Conservation (phyloP, 2,329 filamentous ascomycete genomes). For the Xylariaceae sp. region DNA sequence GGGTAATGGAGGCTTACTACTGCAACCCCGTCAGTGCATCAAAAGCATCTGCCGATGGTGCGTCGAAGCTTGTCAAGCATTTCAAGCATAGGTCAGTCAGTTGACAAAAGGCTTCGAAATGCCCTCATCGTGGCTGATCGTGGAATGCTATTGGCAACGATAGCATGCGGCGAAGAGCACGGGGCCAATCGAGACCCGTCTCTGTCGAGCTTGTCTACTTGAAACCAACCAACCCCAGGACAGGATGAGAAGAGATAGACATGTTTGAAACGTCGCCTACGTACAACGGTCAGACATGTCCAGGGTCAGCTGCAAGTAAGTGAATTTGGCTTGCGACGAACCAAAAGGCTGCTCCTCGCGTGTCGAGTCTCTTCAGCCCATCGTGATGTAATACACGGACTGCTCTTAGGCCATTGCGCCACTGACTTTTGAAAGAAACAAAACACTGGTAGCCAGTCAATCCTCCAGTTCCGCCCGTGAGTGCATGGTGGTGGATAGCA, state of each 20-base stretch:
- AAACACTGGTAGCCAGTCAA: no score
- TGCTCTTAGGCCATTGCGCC: no score
- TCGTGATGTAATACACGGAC: neutral
- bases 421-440: no score
- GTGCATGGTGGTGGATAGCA: no score
- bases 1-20: neutral
- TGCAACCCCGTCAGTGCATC: no score
- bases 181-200: neutral
- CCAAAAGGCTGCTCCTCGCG: no score
- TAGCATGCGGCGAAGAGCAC: neutral
- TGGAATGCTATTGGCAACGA: no score
- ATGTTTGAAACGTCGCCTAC: neutral
- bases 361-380: no score
- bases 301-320: neutral
- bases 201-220: neutral
- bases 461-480: no score
- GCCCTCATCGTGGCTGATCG: neutral
- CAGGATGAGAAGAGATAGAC: neutral
- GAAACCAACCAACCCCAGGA: neutral
- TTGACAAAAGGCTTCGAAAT: neutral
- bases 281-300: neutral
- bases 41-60: no score
- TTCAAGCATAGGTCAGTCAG: neutral
- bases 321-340: neutral
- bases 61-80: no score